Evolutionary conservation across 345 rosid genomes (phyloP), one percentile per base, ranked within the genome.

Genomic region (Pugionium cornutum): DNA sequence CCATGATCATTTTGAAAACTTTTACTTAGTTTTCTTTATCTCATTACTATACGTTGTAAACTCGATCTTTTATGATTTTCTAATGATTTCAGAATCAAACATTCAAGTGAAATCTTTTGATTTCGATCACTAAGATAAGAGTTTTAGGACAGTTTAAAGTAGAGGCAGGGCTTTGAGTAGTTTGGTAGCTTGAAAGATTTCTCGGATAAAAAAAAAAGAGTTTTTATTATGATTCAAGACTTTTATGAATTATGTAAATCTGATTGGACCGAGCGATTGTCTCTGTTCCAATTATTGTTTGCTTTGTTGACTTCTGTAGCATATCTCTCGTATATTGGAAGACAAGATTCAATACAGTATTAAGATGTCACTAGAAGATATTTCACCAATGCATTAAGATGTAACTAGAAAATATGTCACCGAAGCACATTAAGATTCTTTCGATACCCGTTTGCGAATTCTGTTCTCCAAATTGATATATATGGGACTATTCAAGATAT

Each of bases 401-500:
- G 10, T 47, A 3, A 47, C 40, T 18, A 34, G 9, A 34, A 1
- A 34, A 4, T 1, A 18, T 18, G 18, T 18, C 18, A 18, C 18
- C 18, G 18, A 18, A 18, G 18, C 18, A 18, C 18, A 18, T 18
- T 18, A 18, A 18, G 18, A 18, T 18, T 18, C 18, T 18, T 18
- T 18, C 18, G 18, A 18, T 18, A 18, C 18, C 18, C 18, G 18
- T 18, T 18, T 25, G 10, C 7, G 53, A 34, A 45, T 54, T 54
- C 27, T 37, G 60, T 44, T 43, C 46, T 66, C 71, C 47, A 55
- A 45, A 3, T 34, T 54, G 35, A 56, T 18, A 40, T 36, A 18
- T 18, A 18, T 36, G 48, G 48, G 8, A 8, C 57, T 67, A 47
- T 48, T 62, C 66, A 26, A 27, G 10, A 2, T 11, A 30, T 34